Evolutionary conservation across 192 early-diverging fungal species (phyloP).

Genomic region (Chytriomyces confervae): DNA sequence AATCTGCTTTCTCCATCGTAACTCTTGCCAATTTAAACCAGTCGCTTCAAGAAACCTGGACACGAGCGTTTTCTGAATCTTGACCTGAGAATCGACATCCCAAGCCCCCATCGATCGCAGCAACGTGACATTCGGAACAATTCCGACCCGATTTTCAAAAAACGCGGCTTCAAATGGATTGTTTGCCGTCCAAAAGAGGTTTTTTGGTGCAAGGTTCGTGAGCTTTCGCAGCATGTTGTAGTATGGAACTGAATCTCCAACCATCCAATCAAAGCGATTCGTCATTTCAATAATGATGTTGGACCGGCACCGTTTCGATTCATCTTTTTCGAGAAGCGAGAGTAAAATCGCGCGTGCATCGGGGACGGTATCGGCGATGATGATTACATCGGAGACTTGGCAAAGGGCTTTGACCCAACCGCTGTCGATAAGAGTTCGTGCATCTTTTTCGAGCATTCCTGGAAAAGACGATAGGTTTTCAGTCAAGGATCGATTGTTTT

Average conservation of each 20-base stretch:
- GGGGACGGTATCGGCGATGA: constrained; percentile 33
- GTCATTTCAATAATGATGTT: constrained; percentile 30
- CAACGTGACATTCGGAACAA: constrained; percentile 3
- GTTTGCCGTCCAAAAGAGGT: constrained; percentile 31
- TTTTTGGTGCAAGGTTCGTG: background rate
- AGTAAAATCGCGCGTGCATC: constrained; percentile 30
- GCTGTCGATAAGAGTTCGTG: constrained; percentile 14
- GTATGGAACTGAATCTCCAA: constrained; percentile 5
- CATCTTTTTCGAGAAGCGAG: constrained; percentile 1
- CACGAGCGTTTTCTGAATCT: background rate
- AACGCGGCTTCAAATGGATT: constrained; percentile 31
- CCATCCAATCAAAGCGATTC: constrained; percentile 31
- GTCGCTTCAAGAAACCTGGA: background rate
- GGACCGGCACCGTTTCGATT: background rate
- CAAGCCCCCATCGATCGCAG: constrained; percentile 27
- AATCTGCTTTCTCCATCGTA: background rate
- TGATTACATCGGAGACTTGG: constrained; percentile 18
- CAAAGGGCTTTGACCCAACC: constrained; percentile 18
- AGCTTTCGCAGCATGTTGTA: constrained; percentile 18
- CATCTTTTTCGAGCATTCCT: constrained; percentile 21
- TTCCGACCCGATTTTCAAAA: constrained; percentile 5
- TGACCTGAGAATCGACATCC: constrained; percentile 7
- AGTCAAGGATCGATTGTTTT: background rate
- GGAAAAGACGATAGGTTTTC: background rate
- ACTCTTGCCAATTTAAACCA: background rate